Conservation (phyloP, 352 stramenopile genomes). For the Globisporangium apiculatum region DNA sequence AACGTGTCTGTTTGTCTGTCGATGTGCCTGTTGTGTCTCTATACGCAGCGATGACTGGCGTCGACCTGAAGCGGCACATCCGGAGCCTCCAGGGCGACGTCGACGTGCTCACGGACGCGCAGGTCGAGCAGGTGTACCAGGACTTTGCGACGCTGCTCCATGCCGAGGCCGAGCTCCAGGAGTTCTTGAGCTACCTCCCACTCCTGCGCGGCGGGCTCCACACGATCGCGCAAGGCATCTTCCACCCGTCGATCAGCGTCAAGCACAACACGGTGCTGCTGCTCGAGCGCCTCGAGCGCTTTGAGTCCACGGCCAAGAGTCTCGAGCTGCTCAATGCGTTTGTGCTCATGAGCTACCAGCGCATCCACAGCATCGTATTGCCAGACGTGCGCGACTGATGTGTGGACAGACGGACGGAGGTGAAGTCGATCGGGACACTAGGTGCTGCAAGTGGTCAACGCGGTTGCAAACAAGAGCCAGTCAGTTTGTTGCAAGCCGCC, state of each 20-base stretch:
- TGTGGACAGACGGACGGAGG: neutral
- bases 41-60: slow-evolving; percentile 70
- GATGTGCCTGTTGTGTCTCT: slow-evolving; percentile 14
- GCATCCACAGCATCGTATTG: slow-evolving; percentile 73
- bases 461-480: neutral
- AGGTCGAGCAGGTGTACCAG: slow-evolving; percentile 77
- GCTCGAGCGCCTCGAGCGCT: slow-evolving; percentile 81
- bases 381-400: slow-evolving; percentile 27
- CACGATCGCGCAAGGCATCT: slow-evolving; percentile 79
- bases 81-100: slow-evolving; percentile 70
- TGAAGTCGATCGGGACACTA: neutral
- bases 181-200: slow-evolving; percentile 81
- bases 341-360: slow-evolving; percentile 78
- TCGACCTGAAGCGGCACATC: slow-evolving; percentile 80
- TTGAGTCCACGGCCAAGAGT: slow-evolving; percentile 60
- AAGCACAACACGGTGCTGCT: slow-evolving; percentile 87
- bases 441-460: neutral
- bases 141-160: slow-evolving; percentile 74
- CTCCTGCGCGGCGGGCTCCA: slow-evolving; percentile 71
- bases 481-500: no score
- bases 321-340: slow-evolving; percentile 73
- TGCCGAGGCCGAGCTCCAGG: slow-evolving; percentile 69
- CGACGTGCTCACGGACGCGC: slow-evolving; percentile 63
- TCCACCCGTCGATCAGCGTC: slow-evolving; percentile 80
- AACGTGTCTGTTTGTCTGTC: neutral